Percentiles rank a stretch among this genome's conserved stretches.
These are phyloP conservation scores for Fusarium mundagurra DNA, from an alignment of 2,329 filamentous ascomycete species.

Conservation along the genomic window DNA sequence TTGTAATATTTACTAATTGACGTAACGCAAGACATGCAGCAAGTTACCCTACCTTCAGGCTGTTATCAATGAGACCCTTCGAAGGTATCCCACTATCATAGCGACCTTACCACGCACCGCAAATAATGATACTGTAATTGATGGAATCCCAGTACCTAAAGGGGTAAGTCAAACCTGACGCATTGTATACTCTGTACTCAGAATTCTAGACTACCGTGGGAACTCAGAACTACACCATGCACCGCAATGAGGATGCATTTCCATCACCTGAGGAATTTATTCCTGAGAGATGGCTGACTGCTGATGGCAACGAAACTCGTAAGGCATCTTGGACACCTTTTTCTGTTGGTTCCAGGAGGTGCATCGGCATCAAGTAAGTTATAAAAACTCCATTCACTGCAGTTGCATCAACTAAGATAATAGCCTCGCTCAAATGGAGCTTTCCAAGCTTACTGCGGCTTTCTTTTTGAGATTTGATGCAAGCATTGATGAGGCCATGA, in stretches of 20 bases:
- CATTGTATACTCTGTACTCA: background rate
- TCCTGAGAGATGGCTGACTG: background rate
- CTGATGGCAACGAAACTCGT: background rate
- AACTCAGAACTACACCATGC: background rate
- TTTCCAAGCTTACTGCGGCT: background rate
- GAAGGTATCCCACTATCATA: background rate
- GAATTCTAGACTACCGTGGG: background rate
- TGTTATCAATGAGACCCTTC: background rate
- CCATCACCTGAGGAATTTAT: background rate
- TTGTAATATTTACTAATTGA: too few species aligned
- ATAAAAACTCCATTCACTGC: rapidly evolving
- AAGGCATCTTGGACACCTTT: background rate
- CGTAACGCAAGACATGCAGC: background rate
- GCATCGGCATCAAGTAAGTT: background rate
- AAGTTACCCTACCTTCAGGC: background rate
- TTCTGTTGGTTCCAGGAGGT: background rate
- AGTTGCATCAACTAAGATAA: background rate
- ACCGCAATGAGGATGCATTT: background rate
- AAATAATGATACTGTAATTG: background rate
- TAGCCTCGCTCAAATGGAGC: background rate
- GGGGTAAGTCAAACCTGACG: background rate
- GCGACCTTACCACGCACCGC: background rate
- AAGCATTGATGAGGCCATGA: background rate
- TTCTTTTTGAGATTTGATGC: background rate
- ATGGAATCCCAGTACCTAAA: background rate